Conservation (phyloP, 495 filamentous ascomycete genomes). For the Neurospora sp. region DNA sequence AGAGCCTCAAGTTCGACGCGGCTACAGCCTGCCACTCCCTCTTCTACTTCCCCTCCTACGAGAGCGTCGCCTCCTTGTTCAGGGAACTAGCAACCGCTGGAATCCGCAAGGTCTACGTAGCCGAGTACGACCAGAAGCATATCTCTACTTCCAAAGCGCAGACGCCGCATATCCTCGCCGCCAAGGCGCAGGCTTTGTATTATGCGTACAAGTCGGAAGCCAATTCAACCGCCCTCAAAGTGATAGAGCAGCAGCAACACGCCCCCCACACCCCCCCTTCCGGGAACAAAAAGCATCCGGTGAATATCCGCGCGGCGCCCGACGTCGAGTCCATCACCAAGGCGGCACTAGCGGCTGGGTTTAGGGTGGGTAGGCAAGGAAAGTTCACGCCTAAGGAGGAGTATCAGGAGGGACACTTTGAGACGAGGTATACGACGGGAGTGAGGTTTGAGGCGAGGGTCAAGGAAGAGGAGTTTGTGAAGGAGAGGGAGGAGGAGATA, state of each 20-base stretch:
- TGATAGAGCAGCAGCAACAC: constrained; percentile 2
- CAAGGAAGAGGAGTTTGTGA: constrained; percentile 12
- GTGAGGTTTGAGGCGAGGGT: constrained; percentile 19
- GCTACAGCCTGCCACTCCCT: constrained; percentile 26
- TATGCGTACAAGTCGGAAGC: constrained; percentile 11
- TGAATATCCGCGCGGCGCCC: constrained; percentile 1
- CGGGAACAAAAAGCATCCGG: background rate
- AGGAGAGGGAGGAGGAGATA: constrained; percentile 26
- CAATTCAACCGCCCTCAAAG: too few species aligned
- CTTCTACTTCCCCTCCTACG: constrained; percentile 36
- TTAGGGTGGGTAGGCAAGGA: constrained; percentile 20
- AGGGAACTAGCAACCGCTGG: constrained; percentile 18
- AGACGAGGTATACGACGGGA: constrained; percentile 22
- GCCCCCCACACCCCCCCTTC: background rate
- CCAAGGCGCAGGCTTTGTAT: constrained; percentile 19
- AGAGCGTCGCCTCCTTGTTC: constrained; percentile 22
- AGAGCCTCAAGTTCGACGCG: background rate
- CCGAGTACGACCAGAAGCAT: constrained; percentile 27
- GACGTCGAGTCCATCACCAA: constrained; percentile 10
- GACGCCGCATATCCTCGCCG: constrained; percentile 34
- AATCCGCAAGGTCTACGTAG: constrained; percentile 24
- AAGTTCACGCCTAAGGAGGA: constrained; percentile 21
- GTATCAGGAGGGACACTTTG: constrained; percentile 38
- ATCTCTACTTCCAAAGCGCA: background rate
- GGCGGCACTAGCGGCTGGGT: constrained; percentile 8